phyloP scores from a whole-genome alignment of 345 rosid species.

The Aquilaria yunnanensis region DNA sequence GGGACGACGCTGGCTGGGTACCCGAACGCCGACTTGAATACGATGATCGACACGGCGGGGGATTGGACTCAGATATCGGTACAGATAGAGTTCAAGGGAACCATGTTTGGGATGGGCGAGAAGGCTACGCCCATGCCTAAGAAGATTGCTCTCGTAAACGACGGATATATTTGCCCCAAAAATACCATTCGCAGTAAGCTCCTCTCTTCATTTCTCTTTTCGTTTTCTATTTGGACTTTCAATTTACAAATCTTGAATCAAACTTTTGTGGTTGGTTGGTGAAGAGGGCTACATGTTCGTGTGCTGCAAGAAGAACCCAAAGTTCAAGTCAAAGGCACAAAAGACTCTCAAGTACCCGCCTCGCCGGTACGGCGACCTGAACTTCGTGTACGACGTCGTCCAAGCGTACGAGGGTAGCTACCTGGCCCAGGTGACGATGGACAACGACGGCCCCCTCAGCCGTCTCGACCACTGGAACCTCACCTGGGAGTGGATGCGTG shows the following conservation, averaged over 20 bases:
- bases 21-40: conserved; percentile 33
- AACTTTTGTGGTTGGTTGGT: too few relatives aligned
- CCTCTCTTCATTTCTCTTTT: background rate
- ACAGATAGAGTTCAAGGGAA: conserved; percentile 31
- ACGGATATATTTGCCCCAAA: conserved; percentile 40
- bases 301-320: conserved; percentile 30
- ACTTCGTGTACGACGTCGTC: conserved; percentile 36
- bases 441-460: conserved; percentile 37
- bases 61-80: conserved; percentile 26
- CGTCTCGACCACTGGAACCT: conserved; percentile 57
- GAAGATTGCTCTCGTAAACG: conserved; percentile 27
- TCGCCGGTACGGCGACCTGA: conserved; percentile 36
- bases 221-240: background rate
- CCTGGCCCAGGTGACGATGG: conserved; percentile 38
- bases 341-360: conserved; percentile 20
- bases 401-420: conserved; percentile 22
- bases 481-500: conserved; percentile 59
- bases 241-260: background rate
- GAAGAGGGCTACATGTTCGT: conserved; percentile 20
- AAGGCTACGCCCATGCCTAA: conserved; percentile 30
- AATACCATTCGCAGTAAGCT: conserved; percentile 9
- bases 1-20: conserved; percentile 37
- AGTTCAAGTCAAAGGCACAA: conserved; percentile 4
- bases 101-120: conserved; percentile 27
- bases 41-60: conserved; percentile 47